A percentile compares a stretch with the other conserved stretches of the same genome.
These are phyloP conservation scores for Chrysoporthe cubensis DNA, from an alignment of 2,329 filamentous ascomycete genomes.

Conservation along the genomic window DNA sequence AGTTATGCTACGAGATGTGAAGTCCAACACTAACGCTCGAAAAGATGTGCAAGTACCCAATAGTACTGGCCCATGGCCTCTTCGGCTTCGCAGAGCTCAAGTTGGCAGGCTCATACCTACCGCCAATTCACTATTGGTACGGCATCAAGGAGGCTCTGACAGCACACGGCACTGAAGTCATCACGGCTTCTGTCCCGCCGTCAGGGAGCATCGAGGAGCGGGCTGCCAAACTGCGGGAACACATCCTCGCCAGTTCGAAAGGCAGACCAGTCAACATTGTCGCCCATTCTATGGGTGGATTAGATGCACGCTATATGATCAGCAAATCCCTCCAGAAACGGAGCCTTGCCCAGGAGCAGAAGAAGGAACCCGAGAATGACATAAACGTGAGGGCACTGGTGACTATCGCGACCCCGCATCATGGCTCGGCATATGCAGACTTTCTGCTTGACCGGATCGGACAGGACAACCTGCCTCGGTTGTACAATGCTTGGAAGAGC, in stretches of 20 bases:
- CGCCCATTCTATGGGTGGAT: slow-evolving; percentile 69
- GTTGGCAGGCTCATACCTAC: slow-evolving; percentile 52
- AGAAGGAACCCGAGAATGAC: slow-evolving; percentile 32
- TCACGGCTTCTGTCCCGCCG: slow-evolving; percentile 65
- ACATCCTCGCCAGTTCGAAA: slow-evolving; percentile 52
- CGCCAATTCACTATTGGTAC: slow-evolving; percentile 66
- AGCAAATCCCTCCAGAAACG: slow-evolving; percentile 52
- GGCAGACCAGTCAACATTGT: slow-evolving; percentile 74
- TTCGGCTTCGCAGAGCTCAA: slow-evolving; percentile 65
- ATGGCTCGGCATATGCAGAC: slow-evolving; percentile 60
- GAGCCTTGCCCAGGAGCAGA: slow-evolving; percentile 9
- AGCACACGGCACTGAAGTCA: slow-evolving; percentile 57
- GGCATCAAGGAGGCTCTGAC: slow-evolving; percentile 63
- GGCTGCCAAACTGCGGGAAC: slow-evolving; percentile 58
- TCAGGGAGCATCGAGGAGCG: slow-evolving; percentile 64
- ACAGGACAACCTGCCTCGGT: slow-evolving; percentile 54
- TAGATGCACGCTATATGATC: slow-evolving; percentile 69
- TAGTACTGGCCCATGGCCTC: slow-evolving; percentile 68
- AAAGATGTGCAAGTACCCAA: slow-evolving; percentile 59
- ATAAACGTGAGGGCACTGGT: slow-evolving; percentile 56
- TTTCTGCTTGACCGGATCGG: slow-evolving; percentile 54
- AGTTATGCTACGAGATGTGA: background rate
- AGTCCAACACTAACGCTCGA: background rate
- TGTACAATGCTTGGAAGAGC: slow-evolving; percentile 54
- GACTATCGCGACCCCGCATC: slow-evolving; percentile 60